Evolutionary conservation across 306 rosid genomes (phyloP), one percentile per base, ranked within the genome.

Genomic region (Cicer cuneatum): DNA sequence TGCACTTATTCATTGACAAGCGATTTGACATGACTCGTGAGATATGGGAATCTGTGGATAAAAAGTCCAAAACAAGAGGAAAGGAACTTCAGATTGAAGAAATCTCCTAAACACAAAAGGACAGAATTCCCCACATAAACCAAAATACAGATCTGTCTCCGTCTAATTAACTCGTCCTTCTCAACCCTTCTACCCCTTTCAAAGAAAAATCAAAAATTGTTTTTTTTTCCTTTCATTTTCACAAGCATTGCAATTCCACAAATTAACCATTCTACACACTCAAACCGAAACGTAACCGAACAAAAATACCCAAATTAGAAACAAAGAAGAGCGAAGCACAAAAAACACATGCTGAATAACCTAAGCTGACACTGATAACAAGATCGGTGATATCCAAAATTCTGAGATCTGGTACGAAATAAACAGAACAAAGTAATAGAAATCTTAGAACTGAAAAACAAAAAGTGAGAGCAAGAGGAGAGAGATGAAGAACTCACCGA

Each of bases 401-500:
- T 51, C 35, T 78, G 83, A 82, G 94, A 94, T 91, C 97, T 87
- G 81, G 71, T 48, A 72, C 71, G 71, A 88, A 90, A 82, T 74
- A 47, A 56, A 80, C 33, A 78, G 71, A 88, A 69, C 81, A 83
- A 66, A 65, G 70, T 51, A 73, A 86, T 41, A 67, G 49, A 82
- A 85, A 79, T 84, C 75, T 68, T 5, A 72, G 66, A 15, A 19
- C 42, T 52, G 66, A 66, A 76, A 72, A 18, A 60, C n/a, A 72
- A 65, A 71, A 11, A 45, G 43, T 42, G 70, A 81, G 72, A 83
- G 67, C 78, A 65, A 13, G 24, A 24, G 74, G 40, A 57, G 68
- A 57, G 14, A 71, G 85, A 39, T 71, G 72, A 85, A 77, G 71
- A 85, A 90, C 98, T 95, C 91, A 95, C 99, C 99, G 99, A 95